A percentile compares a stretch with the other conserved stretches of the same genome.
Evolutionary conservation across 805 yeast genomes (phyloP).

Genomic region (Wickerhamiella alocasiicola): DNA sequence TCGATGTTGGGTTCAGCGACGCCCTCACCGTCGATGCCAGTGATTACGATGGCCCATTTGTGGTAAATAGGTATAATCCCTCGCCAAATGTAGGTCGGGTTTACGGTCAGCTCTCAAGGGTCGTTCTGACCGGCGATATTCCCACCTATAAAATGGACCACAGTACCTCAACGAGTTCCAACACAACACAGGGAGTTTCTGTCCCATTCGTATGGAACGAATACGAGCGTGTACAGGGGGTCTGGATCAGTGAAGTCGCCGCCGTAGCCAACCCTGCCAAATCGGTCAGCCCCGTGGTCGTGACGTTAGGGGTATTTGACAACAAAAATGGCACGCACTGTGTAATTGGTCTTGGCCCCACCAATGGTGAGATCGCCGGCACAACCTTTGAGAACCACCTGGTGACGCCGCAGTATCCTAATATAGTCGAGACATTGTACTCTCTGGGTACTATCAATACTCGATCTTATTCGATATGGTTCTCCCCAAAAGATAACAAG

Average conservation of each 20-base stretch:
- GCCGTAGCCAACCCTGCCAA: background rate
- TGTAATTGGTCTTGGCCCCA: conserved; percentile 13
- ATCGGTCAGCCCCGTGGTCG: background rate
- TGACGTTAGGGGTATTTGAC: background rate
- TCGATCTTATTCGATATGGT: conserved; percentile 11
- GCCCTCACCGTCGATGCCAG: background rate
- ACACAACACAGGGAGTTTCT: background rate
- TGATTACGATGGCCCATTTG: background rate
- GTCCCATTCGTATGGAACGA: conserved; percentile 4
- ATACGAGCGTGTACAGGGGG: conserved; percentile 2
- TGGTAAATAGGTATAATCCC: conserved; percentile 5
- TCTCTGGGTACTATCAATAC: background rate
- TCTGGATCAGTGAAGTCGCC: conserved; percentile 1
- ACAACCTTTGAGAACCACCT: conserved; percentile 10
- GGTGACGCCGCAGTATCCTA: conserved; percentile 11
- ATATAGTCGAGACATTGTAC: background rate
- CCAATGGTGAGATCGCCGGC: conserved; percentile 13
- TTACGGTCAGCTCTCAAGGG: conserved; percentile 2
- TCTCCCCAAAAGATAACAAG: background rate
- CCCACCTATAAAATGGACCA: background rate
- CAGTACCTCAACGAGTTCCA: background rate
- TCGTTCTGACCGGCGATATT: background rate
- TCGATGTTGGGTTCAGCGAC: conserved; percentile 8
- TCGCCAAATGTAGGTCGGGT: background rate
- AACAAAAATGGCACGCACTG: conserved; percentile 4